Evolutionary conservation across 164 flowering plant genomes (phyloP).

Genomic region (Vitis riparia): DNA sequence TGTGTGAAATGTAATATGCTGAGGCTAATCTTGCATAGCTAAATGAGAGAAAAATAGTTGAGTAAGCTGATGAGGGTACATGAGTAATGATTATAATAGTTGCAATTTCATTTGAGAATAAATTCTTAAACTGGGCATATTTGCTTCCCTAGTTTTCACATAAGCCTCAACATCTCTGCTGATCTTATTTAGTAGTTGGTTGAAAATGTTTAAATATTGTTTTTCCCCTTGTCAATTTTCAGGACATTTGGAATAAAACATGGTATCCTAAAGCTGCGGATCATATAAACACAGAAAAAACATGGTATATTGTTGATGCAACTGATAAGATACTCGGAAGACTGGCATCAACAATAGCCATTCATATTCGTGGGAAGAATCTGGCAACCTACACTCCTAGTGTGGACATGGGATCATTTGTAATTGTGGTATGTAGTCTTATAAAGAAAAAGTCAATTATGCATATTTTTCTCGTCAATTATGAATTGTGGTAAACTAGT

Average conservation of each 20-base stretch:
- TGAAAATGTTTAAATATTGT: neutral
- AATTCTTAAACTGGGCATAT: too few species aligned
- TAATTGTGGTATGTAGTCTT: slow-evolving; percentile 80
- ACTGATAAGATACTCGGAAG: slow-evolving; percentile 94
- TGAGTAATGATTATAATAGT: too few species aligned
- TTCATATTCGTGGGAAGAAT: slow-evolving; percentile 87
- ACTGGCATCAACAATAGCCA: slow-evolving; percentile 86
- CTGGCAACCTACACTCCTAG: slow-evolving; percentile 90
- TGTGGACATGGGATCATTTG: slow-evolving; percentile 98
- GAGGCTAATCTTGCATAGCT: too few species aligned
- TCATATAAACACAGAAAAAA: slow-evolving; percentile 71
- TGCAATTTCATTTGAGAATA: too few species aligned
- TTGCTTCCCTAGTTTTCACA: too few species aligned
- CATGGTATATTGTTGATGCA: slow-evolving; percentile 96
- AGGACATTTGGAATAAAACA: slow-evolving; percentile 97
- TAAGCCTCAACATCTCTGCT: too few species aligned
- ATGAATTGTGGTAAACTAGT: neutral
- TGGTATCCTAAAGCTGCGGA: slow-evolving; percentile 97
- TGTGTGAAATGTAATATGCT: too few species aligned
- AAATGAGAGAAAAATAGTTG: too few species aligned
- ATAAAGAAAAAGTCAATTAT: neutral
- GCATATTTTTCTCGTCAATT: neutral
- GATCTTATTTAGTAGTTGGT: neutral
- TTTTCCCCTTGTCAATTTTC: slow-evolving; percentile 9
- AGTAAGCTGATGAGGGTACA: too few species aligned